phyloP scores from a whole-genome alignment of 2,329 filamentous ascomycete species.

The Fusarium sp. region DNA sequence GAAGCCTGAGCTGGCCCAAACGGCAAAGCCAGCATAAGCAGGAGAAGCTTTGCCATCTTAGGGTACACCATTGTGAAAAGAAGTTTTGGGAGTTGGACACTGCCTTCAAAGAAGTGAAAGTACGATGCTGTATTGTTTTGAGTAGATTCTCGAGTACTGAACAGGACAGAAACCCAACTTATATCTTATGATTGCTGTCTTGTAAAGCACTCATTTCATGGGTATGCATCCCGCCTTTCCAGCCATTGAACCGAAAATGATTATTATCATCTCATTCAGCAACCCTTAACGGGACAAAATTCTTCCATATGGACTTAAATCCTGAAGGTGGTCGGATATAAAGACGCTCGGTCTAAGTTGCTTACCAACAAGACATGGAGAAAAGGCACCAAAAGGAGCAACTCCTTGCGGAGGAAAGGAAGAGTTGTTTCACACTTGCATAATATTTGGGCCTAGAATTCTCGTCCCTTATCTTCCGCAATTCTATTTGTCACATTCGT shows the following conservation, averaged over 20 bases:
- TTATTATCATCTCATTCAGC: not conserved
- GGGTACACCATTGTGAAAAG: not conserved
- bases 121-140: not conserved
- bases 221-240: not conserved
- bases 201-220: not conserved
- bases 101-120: not conserved
- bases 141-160: not conserved
- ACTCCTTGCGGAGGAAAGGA: not conserved
- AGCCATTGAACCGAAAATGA: not conserved
- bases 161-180: not conserved
- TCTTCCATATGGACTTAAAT: not conserved
- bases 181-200: not conserved
- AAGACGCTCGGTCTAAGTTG: not conserved
- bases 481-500: too few species aligned
- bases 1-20: not conserved
- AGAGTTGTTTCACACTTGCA: too few species aligned
- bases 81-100: not conserved
- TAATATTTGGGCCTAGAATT: too few species aligned
- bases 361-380: not conserved
- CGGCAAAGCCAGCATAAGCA: not conserved
- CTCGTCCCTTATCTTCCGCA: too few species aligned
- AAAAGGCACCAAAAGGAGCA: not conserved
- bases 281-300: not conserved
- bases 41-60: not conserved
- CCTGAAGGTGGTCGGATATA: not conserved